Percentiles rank a stretch among this genome's conserved stretches.
These are phyloP conservation scores for Acarospora socialis DNA, from an alignment of 2,329 filamentous ascomycete genomes.

Conservation along the genomic window DNA sequence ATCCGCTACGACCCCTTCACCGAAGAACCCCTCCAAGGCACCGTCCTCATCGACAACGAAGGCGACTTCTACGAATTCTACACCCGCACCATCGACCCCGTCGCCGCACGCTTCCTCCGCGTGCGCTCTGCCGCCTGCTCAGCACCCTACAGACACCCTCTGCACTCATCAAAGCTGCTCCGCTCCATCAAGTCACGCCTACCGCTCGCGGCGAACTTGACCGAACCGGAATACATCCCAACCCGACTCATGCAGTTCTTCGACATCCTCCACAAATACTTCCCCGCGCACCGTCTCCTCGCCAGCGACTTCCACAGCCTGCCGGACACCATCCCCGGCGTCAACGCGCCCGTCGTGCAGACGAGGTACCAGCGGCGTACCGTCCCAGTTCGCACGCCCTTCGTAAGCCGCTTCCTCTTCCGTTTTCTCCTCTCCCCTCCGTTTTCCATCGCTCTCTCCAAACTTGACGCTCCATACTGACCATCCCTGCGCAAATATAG, in stretches of 20 bases:
- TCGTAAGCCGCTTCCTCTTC: conserved; percentile 44
- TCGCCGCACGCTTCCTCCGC: conserved; percentile 67
- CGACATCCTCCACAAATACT: conserved; percentile 72
- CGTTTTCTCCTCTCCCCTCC: background rate
- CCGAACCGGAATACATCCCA: conserved; percentile 79
- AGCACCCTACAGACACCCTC: conserved; percentile 27
- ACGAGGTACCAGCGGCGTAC: conserved; percentile 78
- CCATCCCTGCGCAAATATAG: conserved; percentile 29
- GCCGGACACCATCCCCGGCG: conserved; percentile 65
- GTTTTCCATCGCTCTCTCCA: conserved; percentile 1
- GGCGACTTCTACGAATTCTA: conserved; percentile 97
- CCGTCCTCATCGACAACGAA: conserved; percentile 67
- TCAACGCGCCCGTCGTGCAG: conserved; percentile 93
- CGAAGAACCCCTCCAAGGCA: conserved; percentile 71
- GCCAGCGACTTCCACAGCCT: conserved; percentile 83
- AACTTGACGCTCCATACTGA: background rate
- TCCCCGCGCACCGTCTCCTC: conserved; percentile 77
- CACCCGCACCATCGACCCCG: conserved; percentile 61
- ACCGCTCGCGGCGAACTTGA: conserved; percentile 63
- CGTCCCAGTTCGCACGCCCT: conserved; percentile 76
- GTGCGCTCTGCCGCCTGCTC: conserved; percentile 61
- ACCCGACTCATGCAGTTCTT: conserved; percentile 96
- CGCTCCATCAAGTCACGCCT: conserved; percentile 48
- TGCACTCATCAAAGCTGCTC: conserved; percentile 35
- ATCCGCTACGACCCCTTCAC: conserved; percentile 79